Evolutionary conservation across 305 asterid genomes (phyloP).

Genomic region (Petunia hybrid): DNA sequence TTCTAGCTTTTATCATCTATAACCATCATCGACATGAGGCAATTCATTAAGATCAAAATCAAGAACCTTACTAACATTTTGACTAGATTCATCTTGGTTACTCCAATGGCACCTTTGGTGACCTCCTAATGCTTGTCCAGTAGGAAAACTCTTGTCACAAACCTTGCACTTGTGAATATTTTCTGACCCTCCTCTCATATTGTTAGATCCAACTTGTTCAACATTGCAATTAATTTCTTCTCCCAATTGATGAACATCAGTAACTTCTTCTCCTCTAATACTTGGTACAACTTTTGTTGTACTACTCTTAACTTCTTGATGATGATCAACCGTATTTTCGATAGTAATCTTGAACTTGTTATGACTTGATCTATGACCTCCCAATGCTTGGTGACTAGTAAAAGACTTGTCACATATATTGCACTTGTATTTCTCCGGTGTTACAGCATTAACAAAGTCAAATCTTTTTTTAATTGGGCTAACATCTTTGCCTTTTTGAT

Average conservation of each 20-base stretch:
- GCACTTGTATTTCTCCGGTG: slow-evolving; percentile 42
- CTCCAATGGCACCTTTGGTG: slow-evolving; percentile 38
- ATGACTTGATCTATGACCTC: slow-evolving; percentile 71
- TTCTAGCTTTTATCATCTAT: background rate
- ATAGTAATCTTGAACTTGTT: slow-evolving; percentile 47
- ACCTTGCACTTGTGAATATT: slow-evolving; percentile 25
- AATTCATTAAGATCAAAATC: slow-evolving; percentile 59
- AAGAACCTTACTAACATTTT: background rate
- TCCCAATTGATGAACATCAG: background rate
- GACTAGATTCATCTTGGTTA: background rate
- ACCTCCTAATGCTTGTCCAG: slow-evolving; percentile 42
- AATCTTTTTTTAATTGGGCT: background rate
- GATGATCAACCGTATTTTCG: slow-evolving; percentile 38
- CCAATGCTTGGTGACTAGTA: slow-evolving; percentile 54
- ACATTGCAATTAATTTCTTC: background rate
- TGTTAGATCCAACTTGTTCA: background rate
- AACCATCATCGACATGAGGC: slow-evolving; percentile 33
- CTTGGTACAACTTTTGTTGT: too few species aligned
- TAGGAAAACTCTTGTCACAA: slow-evolving; percentile 26
- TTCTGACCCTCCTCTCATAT: background rate
- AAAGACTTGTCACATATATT: slow-evolving; percentile 44
- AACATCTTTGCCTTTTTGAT: background rate
- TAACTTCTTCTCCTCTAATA: background rate
- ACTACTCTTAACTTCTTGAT: background rate
- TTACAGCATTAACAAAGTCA: background rate